These are phyloP conservation scores for Rhynchospora pubera DNA, from an alignment of 176 grass and related monocot species.

Conservation along the genomic window DNA sequence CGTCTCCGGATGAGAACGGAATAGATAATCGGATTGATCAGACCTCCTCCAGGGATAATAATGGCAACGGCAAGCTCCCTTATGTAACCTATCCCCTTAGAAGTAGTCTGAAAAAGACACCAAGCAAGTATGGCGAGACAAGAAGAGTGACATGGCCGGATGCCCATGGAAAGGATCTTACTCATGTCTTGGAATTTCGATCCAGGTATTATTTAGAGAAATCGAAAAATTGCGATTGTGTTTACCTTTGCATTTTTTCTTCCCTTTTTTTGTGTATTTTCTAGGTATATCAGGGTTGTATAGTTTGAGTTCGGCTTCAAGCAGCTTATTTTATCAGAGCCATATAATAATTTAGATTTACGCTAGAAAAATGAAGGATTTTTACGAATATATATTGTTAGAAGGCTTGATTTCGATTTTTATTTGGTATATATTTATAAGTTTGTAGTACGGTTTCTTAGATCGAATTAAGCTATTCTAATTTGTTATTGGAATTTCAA, in stretches of 20 bases:
- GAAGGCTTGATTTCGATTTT: too few relatives aligned
- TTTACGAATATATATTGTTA: too few relatives aligned
- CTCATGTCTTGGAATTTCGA: slow-evolving; percentile 30
- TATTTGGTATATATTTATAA: too few relatives aligned
- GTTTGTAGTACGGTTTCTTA: too few relatives aligned
- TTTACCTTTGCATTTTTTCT: not conserved
- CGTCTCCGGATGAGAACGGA: not conserved
- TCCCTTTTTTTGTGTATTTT: not conserved
- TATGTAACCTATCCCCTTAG: not conserved
- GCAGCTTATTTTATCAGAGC: too few relatives aligned
- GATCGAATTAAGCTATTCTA: too few relatives aligned
- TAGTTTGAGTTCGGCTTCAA: too few relatives aligned
- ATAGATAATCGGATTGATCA: not conserved
- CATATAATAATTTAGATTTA: too few relatives aligned
- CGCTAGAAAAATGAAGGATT: too few relatives aligned
- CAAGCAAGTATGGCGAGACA: slow-evolving; percentile 2
- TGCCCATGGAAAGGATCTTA: slow-evolving; percentile 37
- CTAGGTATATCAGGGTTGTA: not conserved
- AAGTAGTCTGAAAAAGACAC: not conserved
- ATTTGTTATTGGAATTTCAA: too few relatives aligned
- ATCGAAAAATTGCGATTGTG: not conserved
- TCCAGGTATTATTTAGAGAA: slow-evolving; percentile 17
- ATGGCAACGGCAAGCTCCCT: not conserved
- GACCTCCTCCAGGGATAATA: not conserved
- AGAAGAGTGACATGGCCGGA: slow-evolving; percentile 40